A percentile compares a stretch with the other conserved stretches of the same genome.
Conservation (phyloP, 768 basidiomycete species). For the Agrocybe praecox region DNA sequence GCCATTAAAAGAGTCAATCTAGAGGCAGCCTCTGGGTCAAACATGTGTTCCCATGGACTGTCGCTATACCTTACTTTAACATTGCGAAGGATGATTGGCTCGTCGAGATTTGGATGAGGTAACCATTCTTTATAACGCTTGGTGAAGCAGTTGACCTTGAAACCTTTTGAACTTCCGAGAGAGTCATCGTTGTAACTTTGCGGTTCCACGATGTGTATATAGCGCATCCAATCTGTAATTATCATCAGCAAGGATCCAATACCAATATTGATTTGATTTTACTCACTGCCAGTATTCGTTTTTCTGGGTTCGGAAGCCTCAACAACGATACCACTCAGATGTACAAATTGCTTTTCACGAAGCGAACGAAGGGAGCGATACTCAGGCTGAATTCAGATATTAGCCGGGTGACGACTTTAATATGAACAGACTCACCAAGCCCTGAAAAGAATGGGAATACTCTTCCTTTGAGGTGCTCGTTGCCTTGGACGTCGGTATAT, state of each 20-base stretch:
- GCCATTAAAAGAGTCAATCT: constrained; percentile 38
- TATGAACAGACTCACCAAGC: neutral
- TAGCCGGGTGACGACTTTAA: neutral
- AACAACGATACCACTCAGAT: constrained; percentile 27
- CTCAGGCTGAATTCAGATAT: constrained; percentile 8
- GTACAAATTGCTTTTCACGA: constrained; percentile 6
- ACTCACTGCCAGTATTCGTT: constrained; percentile 26
- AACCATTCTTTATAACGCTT: constrained; percentile 49
- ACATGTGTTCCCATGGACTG: too few relatives aligned
- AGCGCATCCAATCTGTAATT: constrained; percentile 47
- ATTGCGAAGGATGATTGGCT: constrained; percentile 51
- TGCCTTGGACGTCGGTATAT: too few relatives aligned
- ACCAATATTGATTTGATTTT: neutral
- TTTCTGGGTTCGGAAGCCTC: constrained; percentile 11
- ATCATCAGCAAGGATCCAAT: neutral
- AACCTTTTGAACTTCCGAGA: constrained; percentile 19
- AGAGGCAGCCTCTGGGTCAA: neutral
- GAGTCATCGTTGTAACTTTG: constrained; percentile 39
- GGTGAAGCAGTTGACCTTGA: constrained; percentile 55
- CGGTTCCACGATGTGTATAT: constrained; percentile 53
- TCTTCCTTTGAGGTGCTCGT: neutral
- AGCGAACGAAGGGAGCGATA: constrained; percentile 17
- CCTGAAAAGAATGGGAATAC: neutral
- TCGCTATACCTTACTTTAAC: constrained; percentile 45
- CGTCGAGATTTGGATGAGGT: constrained; percentile 47